Percentiles rank a stretch among this genome's conserved stretches.
These are phyloP conservation scores for Candida sp. DNA, from an alignment of 1,139 yeast genomes.

Conservation along the genomic window DNA sequence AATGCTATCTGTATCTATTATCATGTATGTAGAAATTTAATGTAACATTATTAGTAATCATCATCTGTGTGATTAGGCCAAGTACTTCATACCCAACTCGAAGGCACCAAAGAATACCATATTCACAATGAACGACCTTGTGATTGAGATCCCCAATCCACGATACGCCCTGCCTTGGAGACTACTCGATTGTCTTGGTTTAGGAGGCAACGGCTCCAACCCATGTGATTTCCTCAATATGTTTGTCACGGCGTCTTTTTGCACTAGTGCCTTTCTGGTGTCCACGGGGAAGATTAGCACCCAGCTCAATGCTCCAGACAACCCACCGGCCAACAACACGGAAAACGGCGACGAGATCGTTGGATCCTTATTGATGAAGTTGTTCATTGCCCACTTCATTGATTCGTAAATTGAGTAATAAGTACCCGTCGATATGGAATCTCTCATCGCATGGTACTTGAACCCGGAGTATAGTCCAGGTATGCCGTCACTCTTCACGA, in stretches of 20 bases:
- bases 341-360: constrained; percentile 35
- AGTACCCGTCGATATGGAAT: constrained; percentile 71
- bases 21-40: background rate
- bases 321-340: constrained; percentile 70
- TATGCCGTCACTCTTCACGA: constrained; percentile 61
- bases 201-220: constrained; percentile 34
- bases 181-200: constrained; percentile 32
- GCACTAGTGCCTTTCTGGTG: constrained; percentile 75
- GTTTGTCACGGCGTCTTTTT: constrained; percentile 72
- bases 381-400: constrained; percentile 53
- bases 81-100: constrained; percentile 65
- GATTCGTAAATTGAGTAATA: constrained; percentile 82
- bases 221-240: constrained; percentile 59
- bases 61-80: constrained; percentile 10
- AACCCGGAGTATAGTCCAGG: constrained; percentile 76
- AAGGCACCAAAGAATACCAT: constrained; percentile 77
- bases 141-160: constrained; percentile 76
- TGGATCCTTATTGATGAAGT: constrained; percentile 34
- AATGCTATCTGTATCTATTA: background rate
- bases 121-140: constrained; percentile 73
- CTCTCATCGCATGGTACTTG: constrained; percentile 68
- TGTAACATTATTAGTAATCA: background rate
- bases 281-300: constrained; percentile 77
- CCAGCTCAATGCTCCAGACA: constrained; percentile 81
- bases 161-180: constrained; percentile 62